phyloP scores from a whole-genome alignment of 345 rosid genomes.

The Ceriops zippeliana region DNA sequence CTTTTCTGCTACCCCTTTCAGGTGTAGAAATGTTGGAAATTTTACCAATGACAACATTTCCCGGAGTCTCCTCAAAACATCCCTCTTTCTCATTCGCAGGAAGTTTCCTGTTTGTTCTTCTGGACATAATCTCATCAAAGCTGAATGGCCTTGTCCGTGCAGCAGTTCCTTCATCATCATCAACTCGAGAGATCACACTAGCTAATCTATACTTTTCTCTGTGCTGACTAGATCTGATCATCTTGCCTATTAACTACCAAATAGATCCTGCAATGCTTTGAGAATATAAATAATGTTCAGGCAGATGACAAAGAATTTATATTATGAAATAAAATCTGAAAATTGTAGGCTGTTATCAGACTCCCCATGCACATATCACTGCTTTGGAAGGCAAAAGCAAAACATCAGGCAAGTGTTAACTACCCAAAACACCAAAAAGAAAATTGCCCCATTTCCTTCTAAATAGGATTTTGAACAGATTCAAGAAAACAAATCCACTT shows the following conservation, averaged over 20 bases:
- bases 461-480: too few species aligned
- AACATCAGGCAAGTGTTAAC: background rate
- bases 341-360: background rate
- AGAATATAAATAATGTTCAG: background rate
- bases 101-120: slow-evolving; percentile 52
- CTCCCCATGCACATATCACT: background rate
- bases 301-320: background rate
- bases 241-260: slow-evolving; percentile 26
- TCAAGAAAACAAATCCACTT: too few species aligned
- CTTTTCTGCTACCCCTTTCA: slow-evolving; percentile 27
- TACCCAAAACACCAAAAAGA: too few species aligned
- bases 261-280: background rate
- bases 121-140: slow-evolving; percentile 70
- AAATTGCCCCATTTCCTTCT: too few species aligned
- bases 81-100: slow-evolving; percentile 37
- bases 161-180: slow-evolving; percentile 52
- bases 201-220: slow-evolving; percentile 39
- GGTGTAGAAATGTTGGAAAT: slow-evolving; percentile 30
- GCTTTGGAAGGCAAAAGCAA: too few species aligned
- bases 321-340: background rate
- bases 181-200: slow-evolving; percentile 18
- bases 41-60: slow-evolving; percentile 27
- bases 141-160: slow-evolving; percentile 89
- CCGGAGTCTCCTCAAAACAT: slow-evolving; percentile 19
- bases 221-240: slow-evolving; percentile 47